Base-by-base conservation (phyloP, 1,284 basidiomycete species). In the Ustilago nuda region DNA sequence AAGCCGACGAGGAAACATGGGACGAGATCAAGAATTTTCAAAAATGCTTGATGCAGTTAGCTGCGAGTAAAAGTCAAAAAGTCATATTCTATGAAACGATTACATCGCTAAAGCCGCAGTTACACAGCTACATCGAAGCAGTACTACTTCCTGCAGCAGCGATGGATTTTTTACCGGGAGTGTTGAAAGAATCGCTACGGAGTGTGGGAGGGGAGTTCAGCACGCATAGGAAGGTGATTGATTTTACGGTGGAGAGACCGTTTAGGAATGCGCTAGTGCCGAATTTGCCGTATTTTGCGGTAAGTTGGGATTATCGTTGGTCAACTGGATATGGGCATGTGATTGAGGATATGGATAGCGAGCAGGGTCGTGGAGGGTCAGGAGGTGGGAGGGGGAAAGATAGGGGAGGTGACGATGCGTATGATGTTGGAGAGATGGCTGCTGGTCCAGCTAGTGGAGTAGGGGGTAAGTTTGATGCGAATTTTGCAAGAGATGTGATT, bases 1-100 rank as follows among this genome's bases (percentile, higher is more conserved):
- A 99, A 86, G 93, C 92, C 27, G 97, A 99, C 79, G 95, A 98
- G 76, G 96, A 99, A 82, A 93, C 95, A 43, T 99, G 97, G 97
- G 92, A 88, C 27, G 61, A 76, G 58, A 48, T 72, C 56, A 70
- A 63, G 94, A 99, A 99, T 85, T 99, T 98, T 84, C 98, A 98
- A 94, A 99, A 99, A 87, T 96, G 94, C 79, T 88, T 99, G 17
- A 96, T 98, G 91, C 91, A 91, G 65, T 94, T 97, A 93, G 95
- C 92, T 78, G 92, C 93, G 0, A 41, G 56, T 30, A 91, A 94
- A 70, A 92, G 94, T 85, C 91, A 93, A 82, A 94, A 94, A 0
- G 92, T 95, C 30, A 87, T 98, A 19, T 98, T 99, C 87, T 97
- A 92, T 85, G 96, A 98, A 87, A 98, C 95, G 1, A 91, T 98